Base-by-base conservation (phyloP, 805 yeast species). In the Candida maesae region DNA sequence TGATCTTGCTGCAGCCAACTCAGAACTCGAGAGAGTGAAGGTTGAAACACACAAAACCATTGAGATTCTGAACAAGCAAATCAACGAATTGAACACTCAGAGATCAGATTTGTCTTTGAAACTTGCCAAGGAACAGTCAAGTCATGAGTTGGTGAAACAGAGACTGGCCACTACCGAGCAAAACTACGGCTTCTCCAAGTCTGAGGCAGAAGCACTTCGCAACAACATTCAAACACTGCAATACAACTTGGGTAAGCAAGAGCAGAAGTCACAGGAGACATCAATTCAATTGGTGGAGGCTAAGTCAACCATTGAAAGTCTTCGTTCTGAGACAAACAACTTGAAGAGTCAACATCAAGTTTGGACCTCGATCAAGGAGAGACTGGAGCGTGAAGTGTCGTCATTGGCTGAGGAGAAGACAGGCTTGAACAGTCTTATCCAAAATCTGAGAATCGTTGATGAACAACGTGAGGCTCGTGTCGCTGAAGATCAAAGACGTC, bases 401-500 rank as follows among this genome's bases (percentile, higher is more conserved):
- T 71, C 67, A 21, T 61, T 84, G 41, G 63, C 70, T 33, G 70
- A 71, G 3, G 95, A 88, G 54, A 79, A 76, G 51, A 60, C 71
- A 6, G 71, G 76, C 38, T 63, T 86, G 30, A 79, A 73, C 49
- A 70, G 75, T 4, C 66, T 80, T 43, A 70, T 84, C 9, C 59
- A 73, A 7, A 81, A 74, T 51, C 62, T 86, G 33, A 91, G 85
- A 59, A 54, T 78, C 2, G 55, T 78, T 29, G 77, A 78, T 41
- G 69, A 69, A 38, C 90, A 85, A 55, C 70, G 89, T 39, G 84
- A 81, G 37, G 49, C 61, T 1, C 64, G 76, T 6, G 68, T 74
- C 35, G 56, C 64, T 16, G 81, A 78, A 28, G 55, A 80, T 5
- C 68, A 78, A 16, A 60, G 66, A 12, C 66, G 81, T 31, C 68